Conservation (phyloP, 441 rosid species). For the Eruca vesicaria region DNA sequence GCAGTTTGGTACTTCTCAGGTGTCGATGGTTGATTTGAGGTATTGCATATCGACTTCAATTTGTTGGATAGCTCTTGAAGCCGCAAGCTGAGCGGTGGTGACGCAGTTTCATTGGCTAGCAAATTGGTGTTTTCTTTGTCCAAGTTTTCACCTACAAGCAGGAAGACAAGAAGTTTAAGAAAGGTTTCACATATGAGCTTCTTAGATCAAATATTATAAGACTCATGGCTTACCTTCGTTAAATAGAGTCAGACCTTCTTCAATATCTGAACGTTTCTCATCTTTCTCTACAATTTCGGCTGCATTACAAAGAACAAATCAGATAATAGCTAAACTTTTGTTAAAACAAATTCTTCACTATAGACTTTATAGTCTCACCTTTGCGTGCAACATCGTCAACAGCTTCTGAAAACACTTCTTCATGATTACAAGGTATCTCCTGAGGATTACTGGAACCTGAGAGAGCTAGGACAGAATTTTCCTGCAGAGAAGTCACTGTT, state of each 20-base stretch:
- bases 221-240: slow-evolving; percentile 35
- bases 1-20: slow-evolving; percentile 27
- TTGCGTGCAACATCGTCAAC: slow-evolving; percentile 7
- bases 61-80: slow-evolving; percentile 54
- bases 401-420: too few relatives aligned
- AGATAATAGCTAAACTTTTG: neutral
- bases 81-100: slow-evolving; percentile 55
- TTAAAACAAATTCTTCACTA: slow-evolving; percentile 1
- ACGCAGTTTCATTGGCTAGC: slow-evolving; percentile 35
- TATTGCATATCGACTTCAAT: slow-evolving; percentile 49
- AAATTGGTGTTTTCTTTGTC: slow-evolving; percentile 49
- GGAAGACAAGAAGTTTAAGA: neutral
- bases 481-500: slow-evolving; percentile 20
- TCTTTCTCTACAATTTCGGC: slow-evolving; percentile 3
- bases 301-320: neutral
- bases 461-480: slow-evolving; percentile 16
- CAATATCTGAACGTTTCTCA: neutral
- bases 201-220: slow-evolving; percentile 12
- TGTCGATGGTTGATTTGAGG: slow-evolving; percentile 30
- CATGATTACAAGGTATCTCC: slow-evolving; percentile 4
- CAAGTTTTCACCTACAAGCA: slow-evolving; percentile 34
- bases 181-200: neutral
- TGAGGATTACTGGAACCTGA: slow-evolving; percentile 12
- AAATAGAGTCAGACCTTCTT: slow-evolving; percentile 4
- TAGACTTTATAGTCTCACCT: slow-evolving; percentile 17